Base-by-base conservation (phyloP, 2,329 filamentous ascomycete species). In the Verticillium nubilum region DNA sequence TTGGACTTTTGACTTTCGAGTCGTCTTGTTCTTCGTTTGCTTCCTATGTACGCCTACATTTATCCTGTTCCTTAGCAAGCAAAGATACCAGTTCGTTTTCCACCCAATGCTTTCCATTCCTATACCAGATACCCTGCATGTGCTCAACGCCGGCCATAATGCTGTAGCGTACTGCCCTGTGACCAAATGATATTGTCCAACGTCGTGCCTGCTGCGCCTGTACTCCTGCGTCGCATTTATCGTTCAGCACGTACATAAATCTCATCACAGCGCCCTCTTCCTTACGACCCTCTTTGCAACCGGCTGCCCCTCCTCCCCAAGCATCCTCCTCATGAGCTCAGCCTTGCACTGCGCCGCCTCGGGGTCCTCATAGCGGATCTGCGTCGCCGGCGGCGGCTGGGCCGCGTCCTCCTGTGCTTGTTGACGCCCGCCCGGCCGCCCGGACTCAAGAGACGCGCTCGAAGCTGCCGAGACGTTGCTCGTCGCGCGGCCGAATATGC, bases 381-480 rank as follows among this genome's bases (percentile, higher is more conserved):
- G 82, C 7, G 83, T 85, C 2, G 77, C 72, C 0, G 77, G 74
- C 6, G 78, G 80, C 6, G 69, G 27, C 27, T 59, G 15, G 19
- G 55, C 63, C 54, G 58, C 54, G 57, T 60, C 58, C 6, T 54
- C 56, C 12, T 12, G 35, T 47, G 57, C 65, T 61, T 52, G 52
- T 29, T n/a, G 42, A 23, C 54, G 29, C 5, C 25, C 52, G 52
- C 52, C 52, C 57, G 26, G 54, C 31, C 31, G 59, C 59, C 35
- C n/a, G 42, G 52, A 60, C 42, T 80, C 78, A 17, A 72, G 73
- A 58, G 80, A 79, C 52, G 70, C 74, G 57, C 73, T 80, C 58
- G 81, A 84, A 5, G 75, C 74, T 1, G 78, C 78, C 2, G 83
- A 86, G 2, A 77, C 77, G 66, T 86, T 86, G 71, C 83, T 86